Base-by-base conservation (phyloP, 148 eudicot genomes). In the Talinum fruticosum region DNA sequence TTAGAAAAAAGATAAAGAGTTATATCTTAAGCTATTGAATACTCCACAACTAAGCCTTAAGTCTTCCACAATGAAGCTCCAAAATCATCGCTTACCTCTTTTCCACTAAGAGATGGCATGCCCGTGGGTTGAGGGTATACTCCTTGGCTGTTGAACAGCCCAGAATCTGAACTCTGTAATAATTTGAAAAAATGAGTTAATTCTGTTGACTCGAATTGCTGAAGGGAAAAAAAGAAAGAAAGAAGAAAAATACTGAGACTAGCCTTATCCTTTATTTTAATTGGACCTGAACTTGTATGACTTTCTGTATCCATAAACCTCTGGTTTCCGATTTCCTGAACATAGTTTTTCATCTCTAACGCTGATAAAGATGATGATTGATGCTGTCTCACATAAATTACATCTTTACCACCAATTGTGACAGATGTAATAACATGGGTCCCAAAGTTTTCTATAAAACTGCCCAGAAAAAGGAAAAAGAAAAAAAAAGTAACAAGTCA, bases 401-500 rank as follows among this genome's bases (percentile, higher is more conserved):
- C 91, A 76, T 94, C 97, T 85, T 90, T 94, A 62, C 98, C 98
- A 53, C 98, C 98, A 72, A 94, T 86, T 53, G 98, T 94, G 35
- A 94, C 86, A 23, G 98, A 92, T 67, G 91, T 88, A 65, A 94
- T 92, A 80, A 94, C 87, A 83, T 92, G 97, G 35, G 96, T 94
- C 78, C 97, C 97, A 75, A 88, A 94, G 76, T 87, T 92, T 71
- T 94, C 91, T 57, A 94, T 89, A 80, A 94, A 94, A 82, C 97
- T 94, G 90, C 73, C 47, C 10, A 41, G 12, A 71, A 49, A 35
- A 68, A 53, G 29, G 62, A 51, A 72, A 30, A 73, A 5, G 69
- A 26, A 10, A 30, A 61, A 0, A 51, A 66, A n/a, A 10, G 26
- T 47, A 37, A 24, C n/a, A 28, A 10, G 33, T 76, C 21, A 61